Evolutionary conservation across 495 filamentous ascomycete species (phyloP).

Genomic region (Podospora pseudopauciseta): DNA sequence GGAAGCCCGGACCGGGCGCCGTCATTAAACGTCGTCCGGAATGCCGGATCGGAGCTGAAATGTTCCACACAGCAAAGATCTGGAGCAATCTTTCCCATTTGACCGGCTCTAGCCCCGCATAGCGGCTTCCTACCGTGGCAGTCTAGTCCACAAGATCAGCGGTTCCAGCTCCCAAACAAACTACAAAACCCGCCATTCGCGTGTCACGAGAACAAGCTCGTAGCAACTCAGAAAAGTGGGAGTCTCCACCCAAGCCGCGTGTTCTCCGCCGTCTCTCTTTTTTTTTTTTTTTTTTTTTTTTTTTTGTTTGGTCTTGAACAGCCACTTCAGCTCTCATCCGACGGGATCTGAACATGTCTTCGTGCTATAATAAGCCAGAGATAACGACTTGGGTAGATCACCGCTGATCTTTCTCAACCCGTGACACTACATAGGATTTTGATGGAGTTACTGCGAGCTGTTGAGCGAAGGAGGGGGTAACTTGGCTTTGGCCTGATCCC

Average conservation of each 20-base stretch:
- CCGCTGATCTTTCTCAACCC: constrained; percentile 1
- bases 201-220: neutral
- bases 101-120: neutral
- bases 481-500: neutral
- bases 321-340: neutral
- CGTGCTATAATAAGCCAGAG: neutral
- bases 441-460: constrained; percentile 2
- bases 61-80: neutral
- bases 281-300: neutral
- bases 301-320: neutral
- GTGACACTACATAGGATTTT: neutral
- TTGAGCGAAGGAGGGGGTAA: neutral
- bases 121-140: neutral
- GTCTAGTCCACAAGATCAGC: neutral
- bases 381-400: neutral
- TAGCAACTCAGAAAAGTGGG: neutral
- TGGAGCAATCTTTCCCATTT: neutral
- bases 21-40: constrained; percentile 1
- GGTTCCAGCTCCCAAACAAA: neutral
- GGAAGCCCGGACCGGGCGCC: neutral
- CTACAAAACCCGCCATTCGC: neutral
- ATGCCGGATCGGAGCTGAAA: neutral
- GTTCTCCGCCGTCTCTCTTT: neutral
- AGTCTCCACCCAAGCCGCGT: neutral
- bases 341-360: neutral